phyloP scores from a whole-genome alignment of 805 yeast genomes.

The Blastobotrys terrestris region DNA sequence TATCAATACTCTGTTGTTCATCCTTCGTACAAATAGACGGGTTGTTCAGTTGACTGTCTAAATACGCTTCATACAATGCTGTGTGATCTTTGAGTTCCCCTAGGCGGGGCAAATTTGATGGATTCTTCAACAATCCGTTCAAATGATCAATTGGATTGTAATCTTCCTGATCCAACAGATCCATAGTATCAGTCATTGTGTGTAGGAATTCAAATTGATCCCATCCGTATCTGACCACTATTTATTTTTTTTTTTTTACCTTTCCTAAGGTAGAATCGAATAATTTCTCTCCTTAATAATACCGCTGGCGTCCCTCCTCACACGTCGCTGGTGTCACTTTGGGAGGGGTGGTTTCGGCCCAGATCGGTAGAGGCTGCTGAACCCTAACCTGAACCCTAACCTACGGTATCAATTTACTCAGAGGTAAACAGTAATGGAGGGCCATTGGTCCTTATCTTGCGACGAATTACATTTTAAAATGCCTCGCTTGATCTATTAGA shows the following conservation, averaged over 20 bases:
- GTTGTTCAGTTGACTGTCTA: slow-evolving; percentile 41
- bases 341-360: too few species aligned
- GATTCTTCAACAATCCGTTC: slow-evolving; percentile 41
- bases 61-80: slow-evolving; percentile 41
- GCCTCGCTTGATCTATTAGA: too few species aligned
- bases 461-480: too few species aligned
- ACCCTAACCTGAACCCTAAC: not conserved
- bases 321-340: not conserved
- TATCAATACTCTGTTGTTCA: slow-evolving; percentile 18
- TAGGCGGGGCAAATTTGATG: slow-evolving; percentile 45
- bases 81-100: slow-evolving; percentile 47
- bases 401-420: too few species aligned
- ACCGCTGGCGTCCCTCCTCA: not conserved
- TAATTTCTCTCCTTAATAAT: too few species aligned
- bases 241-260: too few species aligned
- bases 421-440: too few species aligned
- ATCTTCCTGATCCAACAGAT: slow-evolving; percentile 30
- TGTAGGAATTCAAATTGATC: too few species aligned
- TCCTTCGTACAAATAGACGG: slow-evolving; percentile 34
- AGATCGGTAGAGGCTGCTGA: too few species aligned
- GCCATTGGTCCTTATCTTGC: too few species aligned
- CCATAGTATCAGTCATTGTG: not conserved
- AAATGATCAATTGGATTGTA: slow-evolving; percentile 55
- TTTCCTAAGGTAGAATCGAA: too few species aligned
- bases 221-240: too few species aligned